Conservation (phyloP, 2,329 filamentous ascomycete genomes). For the Botrytis squamosa region DNA sequence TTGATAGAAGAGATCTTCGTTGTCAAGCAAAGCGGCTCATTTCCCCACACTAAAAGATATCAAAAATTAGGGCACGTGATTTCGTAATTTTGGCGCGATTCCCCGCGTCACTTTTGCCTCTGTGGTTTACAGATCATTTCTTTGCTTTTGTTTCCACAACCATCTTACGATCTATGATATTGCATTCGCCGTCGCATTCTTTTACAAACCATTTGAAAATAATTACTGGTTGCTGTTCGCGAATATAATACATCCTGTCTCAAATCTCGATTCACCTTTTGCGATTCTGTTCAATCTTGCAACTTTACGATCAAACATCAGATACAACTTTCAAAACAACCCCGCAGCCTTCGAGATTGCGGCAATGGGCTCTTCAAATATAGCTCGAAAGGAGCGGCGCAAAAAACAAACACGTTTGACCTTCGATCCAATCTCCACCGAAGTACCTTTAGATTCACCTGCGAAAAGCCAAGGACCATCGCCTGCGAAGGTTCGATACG, state of each 20-base stretch:
- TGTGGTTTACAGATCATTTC: neutral
- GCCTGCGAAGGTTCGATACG: conserved; percentile 34
- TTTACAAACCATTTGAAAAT: neutral
- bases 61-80: neutral
- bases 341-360: conserved; percentile 22
- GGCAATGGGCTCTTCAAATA: conserved; percentile 27
- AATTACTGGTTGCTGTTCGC: neutral
- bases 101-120: conserved; percentile 14
- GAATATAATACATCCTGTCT: neutral
- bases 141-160: neutral
- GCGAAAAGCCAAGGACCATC: conserved; percentile 24
- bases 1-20: neutral
- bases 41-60: neutral
- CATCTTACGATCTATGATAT: conserved; percentile 1
- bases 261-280: neutral
- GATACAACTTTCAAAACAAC: neutral
- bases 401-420: conserved; percentile 36
- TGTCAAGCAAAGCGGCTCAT: neutral
- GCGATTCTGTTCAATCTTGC: neutral
- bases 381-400: conserved; percentile 29
- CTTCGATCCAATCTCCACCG: conserved; percentile 28
- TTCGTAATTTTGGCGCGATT: conserved; percentile 4
- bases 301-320: neutral
- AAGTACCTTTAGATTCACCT: conserved; percentile 17
- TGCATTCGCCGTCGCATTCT: neutral